Base-by-base conservation (phyloP, 176 grass and related monocot genomes). In the Oryza nivara region DNA sequence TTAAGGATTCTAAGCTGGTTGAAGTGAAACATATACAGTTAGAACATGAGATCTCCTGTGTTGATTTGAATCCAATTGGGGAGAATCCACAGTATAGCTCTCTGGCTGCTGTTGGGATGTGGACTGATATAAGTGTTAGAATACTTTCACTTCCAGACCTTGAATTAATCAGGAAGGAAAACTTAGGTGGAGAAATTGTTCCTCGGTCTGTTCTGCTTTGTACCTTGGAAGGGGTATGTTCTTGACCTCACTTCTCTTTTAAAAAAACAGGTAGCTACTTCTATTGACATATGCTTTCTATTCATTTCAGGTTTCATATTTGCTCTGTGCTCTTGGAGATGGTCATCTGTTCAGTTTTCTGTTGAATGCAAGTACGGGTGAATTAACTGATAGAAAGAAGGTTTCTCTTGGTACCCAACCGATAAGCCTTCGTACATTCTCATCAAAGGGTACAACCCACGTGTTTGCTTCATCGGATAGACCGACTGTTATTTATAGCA, bases 101-200 rank as follows among this genome's bases (percentile, higher is more conserved):
- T 76, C 60, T 99, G 69, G 96, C 96, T 81, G 96, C 89, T 34
- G 92, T 99, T 41, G 96, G 96, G 68, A 92, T 99, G 96, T 99
- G 96, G 96, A 99, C 96, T 36, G 96, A 99, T 85, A 96, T 99
- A 88, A 99, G 93, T 68, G 93, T 99, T 40, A 99, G 93, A 85
- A 85, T 96, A 88, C 92, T 96, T 90, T 96, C 93, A 76, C 96
- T 99, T 70, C 96, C 96, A 80, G 86, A 80, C 46, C 91, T 98
- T 67, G 93, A 95, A 80, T 83, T 92, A 75, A 75, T 92, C 45
- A 91, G 73, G 85, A 93, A 95, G 83, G 93, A 98, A 83, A 98
- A 82, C 85, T 75, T 99, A 49, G 96, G 96, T 73, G 96, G 93
- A 78, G 96, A 96, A 85, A 99, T 99, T 63, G 94, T 99, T 83